Conservation (phyloP, 345 rosid species). For the Cochlearia excelsa region DNA sequence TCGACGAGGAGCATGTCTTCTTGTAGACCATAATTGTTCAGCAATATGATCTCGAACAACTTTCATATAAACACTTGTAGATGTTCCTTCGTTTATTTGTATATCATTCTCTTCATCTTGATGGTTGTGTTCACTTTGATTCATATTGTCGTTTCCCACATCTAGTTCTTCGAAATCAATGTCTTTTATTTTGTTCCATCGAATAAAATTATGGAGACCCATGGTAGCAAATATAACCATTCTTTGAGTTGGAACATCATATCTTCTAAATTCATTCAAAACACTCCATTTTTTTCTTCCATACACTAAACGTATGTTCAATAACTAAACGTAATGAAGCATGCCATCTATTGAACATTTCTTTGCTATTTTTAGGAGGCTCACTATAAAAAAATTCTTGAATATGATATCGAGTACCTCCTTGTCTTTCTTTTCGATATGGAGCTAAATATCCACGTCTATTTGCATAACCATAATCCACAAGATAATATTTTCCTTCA, state of each 20-base stretch:
- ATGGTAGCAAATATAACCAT: slow-evolving; percentile 9
- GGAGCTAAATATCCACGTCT: slow-evolving; percentile 3
- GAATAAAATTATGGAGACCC: neutral
- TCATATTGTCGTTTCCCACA: neutral
- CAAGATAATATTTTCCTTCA: neutral
- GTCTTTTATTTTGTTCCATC: neutral
- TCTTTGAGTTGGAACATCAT: neutral
- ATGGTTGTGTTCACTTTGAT: neutral
- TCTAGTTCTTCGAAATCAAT: neutral
- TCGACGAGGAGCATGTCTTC: neutral
- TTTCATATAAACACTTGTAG: neutral
- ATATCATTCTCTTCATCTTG: neutral
- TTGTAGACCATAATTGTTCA: neutral
- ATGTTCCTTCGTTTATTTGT: neutral
- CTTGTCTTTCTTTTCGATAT: neutral
- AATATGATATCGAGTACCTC: slow-evolving; percentile 1
- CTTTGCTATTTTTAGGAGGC: neutral
- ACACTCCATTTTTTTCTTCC: slow-evolving; percentile 1
- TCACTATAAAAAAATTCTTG: slow-evolving; percentile 6
- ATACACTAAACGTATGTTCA: slow-evolving; percentile 1
- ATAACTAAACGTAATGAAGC: neutral
- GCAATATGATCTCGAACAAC: neutral
- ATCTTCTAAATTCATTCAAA: slow-evolving; percentile 7
- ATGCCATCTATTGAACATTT: slow-evolving; percentile 7
- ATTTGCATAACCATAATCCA: neutral